These are phyloP conservation scores for Thielaviopsis ethacetica DNA, from an alignment of 2,329 filamentous ascomycete genomes.

Conservation along the genomic window DNA sequence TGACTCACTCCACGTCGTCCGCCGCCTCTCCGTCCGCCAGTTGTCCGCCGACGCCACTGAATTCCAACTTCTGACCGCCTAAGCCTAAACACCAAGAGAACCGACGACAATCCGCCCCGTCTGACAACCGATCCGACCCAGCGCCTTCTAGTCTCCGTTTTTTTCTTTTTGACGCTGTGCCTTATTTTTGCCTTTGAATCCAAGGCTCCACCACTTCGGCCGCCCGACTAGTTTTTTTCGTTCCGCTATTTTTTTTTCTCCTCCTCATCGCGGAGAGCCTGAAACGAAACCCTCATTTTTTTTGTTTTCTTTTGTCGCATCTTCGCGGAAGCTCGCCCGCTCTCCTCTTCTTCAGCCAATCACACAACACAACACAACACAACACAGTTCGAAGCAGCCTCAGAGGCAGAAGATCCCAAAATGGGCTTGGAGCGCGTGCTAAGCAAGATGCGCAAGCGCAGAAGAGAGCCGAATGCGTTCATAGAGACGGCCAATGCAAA, in stretches of 20 bases:
- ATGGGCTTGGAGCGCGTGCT: constrained; percentile 10
- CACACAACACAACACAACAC: too few relatives aligned
- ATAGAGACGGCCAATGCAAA: constrained; percentile 81
- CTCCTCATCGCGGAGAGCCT: neutral
- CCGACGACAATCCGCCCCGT: neutral
- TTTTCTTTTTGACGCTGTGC: too few relatives aligned
- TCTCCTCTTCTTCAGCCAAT: too few relatives aligned
- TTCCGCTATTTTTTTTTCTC: neutral
- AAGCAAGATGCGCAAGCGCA: constrained; percentile 11
- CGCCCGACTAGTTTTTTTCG: neutral
- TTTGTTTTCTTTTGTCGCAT: neutral
- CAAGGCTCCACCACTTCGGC: too few relatives aligned
- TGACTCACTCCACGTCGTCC: too few relatives aligned
- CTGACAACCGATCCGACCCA: neutral
- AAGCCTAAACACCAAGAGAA: too few relatives aligned
- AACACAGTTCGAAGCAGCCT: neutral
- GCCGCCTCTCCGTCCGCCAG: too few relatives aligned
- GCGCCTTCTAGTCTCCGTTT: neutral
- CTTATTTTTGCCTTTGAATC: too few relatives aligned
- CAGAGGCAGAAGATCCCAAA: neutral
- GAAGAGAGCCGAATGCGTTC: constrained; percentile 45
- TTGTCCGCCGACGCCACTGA: too few relatives aligned
- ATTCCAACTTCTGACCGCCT: too few relatives aligned
- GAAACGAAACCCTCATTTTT: neutral
- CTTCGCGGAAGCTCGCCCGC: neutral